phyloP scores from a whole-genome alignment of 2,329 filamentous ascomycete genomes.

The Gaeumannomyces tritici region DNA sequence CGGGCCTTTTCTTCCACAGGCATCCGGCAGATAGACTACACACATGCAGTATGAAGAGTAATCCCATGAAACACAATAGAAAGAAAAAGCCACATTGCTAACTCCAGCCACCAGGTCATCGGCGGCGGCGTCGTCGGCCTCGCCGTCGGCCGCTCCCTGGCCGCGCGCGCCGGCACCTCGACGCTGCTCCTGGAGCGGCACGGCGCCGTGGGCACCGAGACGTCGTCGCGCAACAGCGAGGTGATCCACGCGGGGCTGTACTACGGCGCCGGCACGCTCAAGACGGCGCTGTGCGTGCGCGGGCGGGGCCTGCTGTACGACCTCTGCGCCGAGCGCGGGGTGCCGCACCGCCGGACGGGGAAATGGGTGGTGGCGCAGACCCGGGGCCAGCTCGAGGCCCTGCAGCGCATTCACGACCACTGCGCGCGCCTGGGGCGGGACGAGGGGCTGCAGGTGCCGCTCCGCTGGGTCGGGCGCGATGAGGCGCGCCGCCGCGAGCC shows the following conservation, averaged over 20 bases:
- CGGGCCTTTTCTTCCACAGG: slow-evolving; percentile 25
- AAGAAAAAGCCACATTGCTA: background rate
- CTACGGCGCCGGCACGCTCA: slow-evolving; percentile 68
- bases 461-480: slow-evolving; percentile 53
- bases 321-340: slow-evolving; percentile 57
- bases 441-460: slow-evolving; percentile 38
- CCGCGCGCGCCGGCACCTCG: slow-evolving; percentile 38
- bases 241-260: slow-evolving; percentile 95
- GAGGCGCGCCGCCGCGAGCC: slow-evolving; percentile 63
- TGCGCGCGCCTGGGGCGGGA: slow-evolving; percentile 22
- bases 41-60: slow-evolving; percentile 28
- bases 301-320: slow-evolving; percentile 72
- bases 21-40: slow-evolving; percentile 28
- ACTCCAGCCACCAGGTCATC: slow-evolving; percentile 32
- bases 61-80: background rate
- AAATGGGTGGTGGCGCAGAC: slow-evolving; percentile 96
- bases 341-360: slow-evolving; percentile 66
- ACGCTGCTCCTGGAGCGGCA: slow-evolving; percentile 74
- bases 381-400: slow-evolving; percentile 54
- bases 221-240: slow-evolving; percentile 84
- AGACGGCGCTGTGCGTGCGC: slow-evolving; percentile 71
- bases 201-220: slow-evolving; percentile 68
- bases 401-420: slow-evolving; percentile 38
- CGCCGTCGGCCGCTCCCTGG: slow-evolving; percentile 65
- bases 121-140: slow-evolving; percentile 65